Conservation (phyloP, 129 eudicot species). For the Flaveria linearis region DNA sequence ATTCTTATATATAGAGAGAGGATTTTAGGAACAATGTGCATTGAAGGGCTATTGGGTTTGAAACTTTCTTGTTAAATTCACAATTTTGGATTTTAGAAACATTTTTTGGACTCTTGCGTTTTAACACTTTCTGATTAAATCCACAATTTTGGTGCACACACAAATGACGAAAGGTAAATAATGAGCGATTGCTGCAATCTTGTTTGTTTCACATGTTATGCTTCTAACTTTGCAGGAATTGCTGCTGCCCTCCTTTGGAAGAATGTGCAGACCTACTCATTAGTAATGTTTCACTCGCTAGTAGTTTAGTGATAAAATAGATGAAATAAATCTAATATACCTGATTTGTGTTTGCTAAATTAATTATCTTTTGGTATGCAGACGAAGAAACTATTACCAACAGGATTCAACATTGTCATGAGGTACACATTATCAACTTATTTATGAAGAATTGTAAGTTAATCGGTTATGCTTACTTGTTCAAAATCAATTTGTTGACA, state of each 20-base stretch:
- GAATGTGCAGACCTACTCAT: slow-evolving; percentile 63
- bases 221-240: slow-evolving; percentile 54
- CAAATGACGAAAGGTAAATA: not conserved
- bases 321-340: not conserved
- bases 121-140: not conserved
- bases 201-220: slow-evolving; percentile 23
- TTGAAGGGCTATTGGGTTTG: not conserved
- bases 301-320: not conserved
- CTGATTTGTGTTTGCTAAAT: not conserved
- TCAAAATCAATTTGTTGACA: slow-evolving; percentile 11
- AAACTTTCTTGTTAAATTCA: not conserved
- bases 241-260: slow-evolving; percentile 66
- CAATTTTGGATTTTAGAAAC: not conserved
- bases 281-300: slow-evolving; percentile 44
- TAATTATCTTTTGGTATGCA: slow-evolving; percentile 31
- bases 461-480: not conserved
- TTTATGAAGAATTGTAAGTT: not conserved
- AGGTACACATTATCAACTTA: slow-evolving; percentile 44
- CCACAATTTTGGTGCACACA: not conserved
- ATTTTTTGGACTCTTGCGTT: too few species aligned
- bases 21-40: slow-evolving; percentile 1
- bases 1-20: not conserved
- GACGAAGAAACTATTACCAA: slow-evolving; percentile 63
- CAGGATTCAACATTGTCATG: slow-evolving; percentile 50
- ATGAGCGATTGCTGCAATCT: slow-evolving; percentile 4